phyloP scores from a whole-genome alignment of 23 red algal species.

The Gracilaria caudata region DNA sequence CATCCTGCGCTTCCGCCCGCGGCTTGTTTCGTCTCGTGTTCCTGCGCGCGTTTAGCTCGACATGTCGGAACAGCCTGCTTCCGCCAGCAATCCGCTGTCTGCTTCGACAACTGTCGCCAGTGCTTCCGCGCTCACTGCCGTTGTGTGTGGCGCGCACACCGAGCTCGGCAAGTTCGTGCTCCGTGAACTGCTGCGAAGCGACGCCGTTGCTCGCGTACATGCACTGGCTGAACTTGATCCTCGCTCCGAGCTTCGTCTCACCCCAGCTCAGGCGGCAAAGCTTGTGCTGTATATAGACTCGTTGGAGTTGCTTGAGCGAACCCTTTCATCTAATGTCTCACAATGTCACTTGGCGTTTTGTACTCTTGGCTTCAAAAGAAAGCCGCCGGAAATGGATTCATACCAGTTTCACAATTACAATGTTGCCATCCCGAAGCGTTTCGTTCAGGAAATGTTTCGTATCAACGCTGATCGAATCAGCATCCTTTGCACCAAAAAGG shows the following conservation, averaged over 20 bases:
- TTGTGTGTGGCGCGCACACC: slow-evolving; percentile 55
- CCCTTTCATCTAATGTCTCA: slow-evolving; percentile 5
- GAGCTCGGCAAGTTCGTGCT: slow-evolving; percentile 58
- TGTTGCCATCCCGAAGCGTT: slow-evolving; percentile 47
- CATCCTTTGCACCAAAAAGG: slow-evolving; percentile 26
- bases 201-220: slow-evolving; percentile 25
- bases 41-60: background rate
- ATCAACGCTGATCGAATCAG: slow-evolving; percentile 21
- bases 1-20: background rate
- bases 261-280: slow-evolving; percentile 22
- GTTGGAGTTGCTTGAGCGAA: slow-evolving; percentile 45
- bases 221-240: slow-evolving; percentile 49
- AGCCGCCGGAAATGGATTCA: slow-evolving; percentile 22
- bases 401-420: slow-evolving; percentile 53
- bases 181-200: slow-evolving; percentile 44
- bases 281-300: slow-evolving; percentile 37
- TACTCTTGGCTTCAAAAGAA: slow-evolving; percentile 11
- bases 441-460: slow-evolving; percentile 32
- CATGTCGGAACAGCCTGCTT: slow-evolving; percentile 6
- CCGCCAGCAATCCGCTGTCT: background rate
- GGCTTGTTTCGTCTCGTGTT: too few species aligned
- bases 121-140: slow-evolving; percentile 27
- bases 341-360: slow-evolving; percentile 45
- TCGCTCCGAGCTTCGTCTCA: slow-evolving; percentile 19
- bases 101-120: background rate